A percentile compares a stretch with the other conserved stretches of the same genome.
Evolutionary conservation across 345 rosid genomes (phyloP).

Genomic region (Litchi chinensis): DNA sequence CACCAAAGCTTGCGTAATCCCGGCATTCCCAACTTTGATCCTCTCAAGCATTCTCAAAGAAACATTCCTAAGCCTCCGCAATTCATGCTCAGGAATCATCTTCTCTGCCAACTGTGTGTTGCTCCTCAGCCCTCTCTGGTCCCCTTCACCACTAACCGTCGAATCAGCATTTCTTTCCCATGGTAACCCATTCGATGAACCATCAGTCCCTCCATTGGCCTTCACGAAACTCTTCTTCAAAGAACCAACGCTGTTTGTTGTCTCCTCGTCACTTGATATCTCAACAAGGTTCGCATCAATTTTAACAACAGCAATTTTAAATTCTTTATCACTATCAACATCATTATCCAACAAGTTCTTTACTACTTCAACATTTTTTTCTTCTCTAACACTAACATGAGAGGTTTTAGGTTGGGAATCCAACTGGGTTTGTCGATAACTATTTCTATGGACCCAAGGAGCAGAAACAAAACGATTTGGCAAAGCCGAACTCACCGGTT

Average conservation of each 20-base stretch:
- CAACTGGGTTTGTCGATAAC: conserved; percentile 23
- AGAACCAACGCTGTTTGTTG: conserved; percentile 13
- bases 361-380: conserved; percentile 14
- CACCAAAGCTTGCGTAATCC: conserved; percentile 72
- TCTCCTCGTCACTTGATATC: conserved; percentile 10
- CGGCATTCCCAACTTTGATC: conserved; percentile 74
- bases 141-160: conserved; percentile 20
- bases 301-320: conserved; percentile 7
- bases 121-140: conserved; percentile 39
- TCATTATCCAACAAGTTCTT: conserved; percentile 14
- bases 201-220: conserved; percentile 13
- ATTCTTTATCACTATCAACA: conserved; percentile 7
- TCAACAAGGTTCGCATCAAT: conserved; percentile 1
- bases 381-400: background rate
- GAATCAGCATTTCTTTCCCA: conserved; percentile 26
- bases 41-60: conserved; percentile 86
- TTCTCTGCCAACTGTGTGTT: conserved; percentile 59
- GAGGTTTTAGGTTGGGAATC: conserved; percentile 25
- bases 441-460: conserved; percentile 70
- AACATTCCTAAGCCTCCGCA: conserved; percentile 70
- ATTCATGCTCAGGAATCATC: conserved; percentile 67
- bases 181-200: conserved; percentile 29
- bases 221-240: conserved; percentile 9
- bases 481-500: conserved; percentile 34
- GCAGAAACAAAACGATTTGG: conserved; percentile 33